Evolutionary conservation across 352 stramenopile genomes (phyloP), one percentile per base, ranked within the genome.

Genomic region (Phytophthora capsici): DNA sequence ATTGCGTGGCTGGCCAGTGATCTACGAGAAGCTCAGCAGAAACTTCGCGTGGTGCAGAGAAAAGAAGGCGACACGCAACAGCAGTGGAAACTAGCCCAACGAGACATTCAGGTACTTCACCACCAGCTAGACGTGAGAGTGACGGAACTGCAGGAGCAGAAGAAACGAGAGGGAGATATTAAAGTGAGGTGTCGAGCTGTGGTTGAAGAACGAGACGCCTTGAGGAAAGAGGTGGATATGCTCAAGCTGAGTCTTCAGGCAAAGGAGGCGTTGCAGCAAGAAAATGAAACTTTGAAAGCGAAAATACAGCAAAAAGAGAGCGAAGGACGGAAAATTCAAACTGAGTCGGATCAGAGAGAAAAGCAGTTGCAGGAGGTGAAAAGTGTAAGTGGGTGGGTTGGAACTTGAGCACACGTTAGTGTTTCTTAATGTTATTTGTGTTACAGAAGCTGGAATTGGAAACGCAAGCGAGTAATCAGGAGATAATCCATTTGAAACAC

Each of bases 1-100:
- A 73, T 88, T 32, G 85, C 83, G 40, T 91, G 79, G 82, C 82
- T 91, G 41, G 82, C 82, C 19, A 88, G 72, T 26, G 77, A 89
- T 40, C 37, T 91, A 26, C 74, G 81, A n/a, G 80, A 89, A 34
- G 49, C 67, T 7, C 68, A 90, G 53, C 61, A 79, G 34, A 84
- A 86, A 45, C 66, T 90, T 22, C 63, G 61, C 3, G 30, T 66
- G 5, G 52, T 80, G 6, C 58, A 86, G 52, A 71, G 70, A 17
- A 63, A 69, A 25, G 79, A 90, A 40, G 57, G 67, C 25, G 62
- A 73, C 1, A 66, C 67, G n/a, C 71, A 86, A 14, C 63, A 61
- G 19, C 72, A 85, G 51, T 88, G 76, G 57, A 75, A 71, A 17
- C 57, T 78, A 25, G 47, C 68, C 10, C 73, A 90, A 44, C 71